phyloP scores from a whole-genome alignment of 78 protist species.

The Dictyostelium firmibasis region DNA sequence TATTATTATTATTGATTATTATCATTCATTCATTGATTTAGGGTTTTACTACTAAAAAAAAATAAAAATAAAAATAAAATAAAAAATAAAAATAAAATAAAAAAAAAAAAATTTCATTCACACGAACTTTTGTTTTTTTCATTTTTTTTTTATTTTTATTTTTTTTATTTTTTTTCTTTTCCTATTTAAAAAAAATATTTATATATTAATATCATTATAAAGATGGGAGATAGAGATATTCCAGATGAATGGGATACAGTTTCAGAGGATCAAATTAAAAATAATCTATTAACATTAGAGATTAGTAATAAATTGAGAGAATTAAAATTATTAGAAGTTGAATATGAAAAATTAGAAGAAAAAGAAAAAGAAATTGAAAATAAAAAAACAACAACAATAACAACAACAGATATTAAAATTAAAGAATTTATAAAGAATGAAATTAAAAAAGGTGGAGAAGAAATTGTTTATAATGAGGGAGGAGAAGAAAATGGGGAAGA shows the following conservation, averaged over 20 bases:
- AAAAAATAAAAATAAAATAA: background rate
- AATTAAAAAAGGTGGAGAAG: background rate
- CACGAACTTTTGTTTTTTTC: background rate
- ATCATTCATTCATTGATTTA: no score
- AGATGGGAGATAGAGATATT: background rate
- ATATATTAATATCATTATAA: no score
- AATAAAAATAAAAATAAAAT: background rate
- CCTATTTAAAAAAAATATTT: background rate
- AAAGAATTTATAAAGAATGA: background rate
- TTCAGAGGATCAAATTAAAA: background rate
- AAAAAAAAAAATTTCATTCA: background rate
- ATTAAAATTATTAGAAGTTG: background rate
- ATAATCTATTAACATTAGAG: background rate
- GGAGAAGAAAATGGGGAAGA: background rate
- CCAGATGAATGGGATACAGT: conserved; percentile 56
- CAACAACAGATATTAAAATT: background rate
- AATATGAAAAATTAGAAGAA: background rate
- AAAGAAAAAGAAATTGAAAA: background rate
- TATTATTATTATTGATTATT: no score
- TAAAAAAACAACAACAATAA: background rate
- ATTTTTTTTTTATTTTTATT: background rate
- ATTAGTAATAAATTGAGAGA: background rate
- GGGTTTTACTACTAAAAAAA: no score
- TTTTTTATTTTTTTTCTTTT: background rate
- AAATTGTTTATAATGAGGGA: background rate